Conservation (phyloP, 306 rosid genomes). For the Senna tora region DNA sequence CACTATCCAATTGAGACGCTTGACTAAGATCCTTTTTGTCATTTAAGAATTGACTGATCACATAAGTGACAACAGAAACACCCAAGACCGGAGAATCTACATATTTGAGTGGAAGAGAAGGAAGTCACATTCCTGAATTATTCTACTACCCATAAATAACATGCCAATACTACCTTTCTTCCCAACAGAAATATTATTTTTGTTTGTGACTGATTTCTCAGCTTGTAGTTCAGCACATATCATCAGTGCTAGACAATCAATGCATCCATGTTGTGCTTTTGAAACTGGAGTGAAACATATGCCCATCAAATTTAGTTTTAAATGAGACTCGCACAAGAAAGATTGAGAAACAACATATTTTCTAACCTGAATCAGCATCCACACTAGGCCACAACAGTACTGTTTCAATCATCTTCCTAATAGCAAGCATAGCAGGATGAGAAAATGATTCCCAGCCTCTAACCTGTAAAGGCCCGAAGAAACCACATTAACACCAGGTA, state of each 20-base stretch:
- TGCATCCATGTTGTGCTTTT: conserved; percentile 93
- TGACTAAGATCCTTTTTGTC: conserved; percentile 33
- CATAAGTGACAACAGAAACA: conserved; percentile 49
- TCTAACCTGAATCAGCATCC: conserved; percentile 74
- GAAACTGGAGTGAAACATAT: conserved; percentile 57
- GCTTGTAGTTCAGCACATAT: conserved; percentile 76
- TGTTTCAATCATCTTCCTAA: conserved; percentile 64
- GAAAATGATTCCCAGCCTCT: conserved; percentile 66
- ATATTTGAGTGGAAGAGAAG: conserved; percentile 35
- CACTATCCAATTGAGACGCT: conserved; percentile 38
- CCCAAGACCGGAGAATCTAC: conserved; percentile 50
- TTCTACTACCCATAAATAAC: conserved; percentile 17
- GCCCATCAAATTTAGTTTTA: conserved; percentile 24
- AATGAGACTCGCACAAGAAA: conserved; percentile 20
- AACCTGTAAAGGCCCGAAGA: conserved; percentile 55
- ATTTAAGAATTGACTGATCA: conserved; percentile 48
- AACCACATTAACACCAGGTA: conserved; percentile 29
- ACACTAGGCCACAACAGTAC: conserved; percentile 77
- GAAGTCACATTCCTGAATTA: conserved; percentile 32
- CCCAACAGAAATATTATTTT: conserved; percentile 40
- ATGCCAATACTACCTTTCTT: conserved; percentile 51
- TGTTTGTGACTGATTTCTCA: conserved; percentile 41
- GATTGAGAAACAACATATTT: conserved; percentile 22
- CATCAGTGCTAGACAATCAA: conserved; percentile 90
- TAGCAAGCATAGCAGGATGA: conserved; percentile 57